These are phyloP conservation scores for Saksenaea vasiformis DNA, from an alignment of 371 early-diverging fungal species.

Conservation along the genomic window DNA sequence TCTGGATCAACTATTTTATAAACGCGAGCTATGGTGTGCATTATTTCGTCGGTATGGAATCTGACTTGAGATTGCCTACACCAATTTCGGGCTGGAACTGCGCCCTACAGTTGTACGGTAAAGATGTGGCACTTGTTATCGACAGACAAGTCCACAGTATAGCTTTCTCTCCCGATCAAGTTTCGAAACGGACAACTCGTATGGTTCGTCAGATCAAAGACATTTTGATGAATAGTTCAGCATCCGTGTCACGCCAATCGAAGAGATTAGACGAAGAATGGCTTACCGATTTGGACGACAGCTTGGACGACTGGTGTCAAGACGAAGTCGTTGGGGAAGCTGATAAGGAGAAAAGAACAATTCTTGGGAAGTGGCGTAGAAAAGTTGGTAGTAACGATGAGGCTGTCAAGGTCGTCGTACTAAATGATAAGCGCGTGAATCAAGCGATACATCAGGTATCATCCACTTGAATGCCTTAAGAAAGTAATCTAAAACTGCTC, in stretches of 20 bases:
- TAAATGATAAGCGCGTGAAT: conserved; percentile 53
- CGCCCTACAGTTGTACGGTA: conserved; percentile 24
- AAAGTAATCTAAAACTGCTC: background rate
- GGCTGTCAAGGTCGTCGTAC: conserved; percentile 45
- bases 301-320: conserved; percentile 51
- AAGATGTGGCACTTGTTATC: conserved; percentile 21
- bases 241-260: background rate
- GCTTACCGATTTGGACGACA: conserved; percentile 49
- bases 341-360: conserved; percentile 32
- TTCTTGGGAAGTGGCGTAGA: conserved; percentile 48
- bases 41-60: conserved; percentile 43
- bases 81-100: conserved; percentile 46
- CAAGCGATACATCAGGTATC: conserved; percentile 40
- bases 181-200: conserved; percentile 33
- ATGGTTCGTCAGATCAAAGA: conserved; percentile 43
- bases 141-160: conserved; percentile 39
- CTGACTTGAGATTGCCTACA: conserved; percentile 31
- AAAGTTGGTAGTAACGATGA: conserved; percentile 53
- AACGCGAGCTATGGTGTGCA: conserved; percentile 53
- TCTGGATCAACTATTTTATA: conserved; percentile 48
- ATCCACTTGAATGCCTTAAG: background rate
- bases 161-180: conserved; percentile 37
- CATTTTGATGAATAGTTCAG: conserved; percentile 19
- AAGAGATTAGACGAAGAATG: conserved; percentile 40
- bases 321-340: conserved; percentile 27